phyloP scores from a whole-genome alignment of 2,329 filamentous ascomycete species.

The Pseudogymnoascus sp. region DNA sequence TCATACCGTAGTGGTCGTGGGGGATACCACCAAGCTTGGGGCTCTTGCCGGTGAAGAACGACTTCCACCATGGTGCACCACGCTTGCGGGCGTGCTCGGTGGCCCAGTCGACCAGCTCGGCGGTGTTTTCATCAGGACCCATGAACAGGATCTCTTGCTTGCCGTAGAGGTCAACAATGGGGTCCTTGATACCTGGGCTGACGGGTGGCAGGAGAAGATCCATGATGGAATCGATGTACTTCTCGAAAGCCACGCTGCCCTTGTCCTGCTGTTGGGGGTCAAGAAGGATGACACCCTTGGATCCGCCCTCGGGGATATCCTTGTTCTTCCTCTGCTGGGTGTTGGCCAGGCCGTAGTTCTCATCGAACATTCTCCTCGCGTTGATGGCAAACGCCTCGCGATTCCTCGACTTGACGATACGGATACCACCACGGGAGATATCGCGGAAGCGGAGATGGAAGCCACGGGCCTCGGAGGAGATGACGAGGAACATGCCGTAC shows the following conservation, averaged over 20 bases:
- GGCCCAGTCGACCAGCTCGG: constrained; percentile 96
- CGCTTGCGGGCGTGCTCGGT: constrained; percentile 83
- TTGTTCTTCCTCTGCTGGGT: constrained; percentile 99
- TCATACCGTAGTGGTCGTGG: constrained; percentile 96
- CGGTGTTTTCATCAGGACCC: constrained; percentile 98
- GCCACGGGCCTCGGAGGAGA: constrained; percentile 90
- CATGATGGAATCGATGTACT: constrained; percentile 98
- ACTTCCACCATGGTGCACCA: constrained; percentile 98
- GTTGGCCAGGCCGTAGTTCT: constrained; percentile 97
- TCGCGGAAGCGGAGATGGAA: constrained; percentile 98
- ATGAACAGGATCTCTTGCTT: constrained; percentile 97
- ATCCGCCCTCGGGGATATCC: constrained; percentile 96
- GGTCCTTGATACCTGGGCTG: constrained; percentile 97
- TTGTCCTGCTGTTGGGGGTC: constrained; percentile 94
- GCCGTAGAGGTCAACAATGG: constrained; percentile 89
- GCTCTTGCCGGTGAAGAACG: constrained; percentile 98
- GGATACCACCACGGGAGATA: constrained; percentile 92
- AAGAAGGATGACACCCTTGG: constrained; percentile 93
- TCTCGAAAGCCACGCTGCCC: constrained; percentile 87
- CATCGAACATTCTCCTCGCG: constrained; percentile 90
- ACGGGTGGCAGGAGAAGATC: constrained; percentile 84
- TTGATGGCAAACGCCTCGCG: constrained; percentile 96
- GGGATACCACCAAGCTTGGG: constrained; percentile 93
- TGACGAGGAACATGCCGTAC: constrained; percentile 98
- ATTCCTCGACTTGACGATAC: constrained; percentile 96